Conservation (phyloP, 2,329 filamentous ascomycete genomes). For the Pestalotiopsis sp. region DNA sequence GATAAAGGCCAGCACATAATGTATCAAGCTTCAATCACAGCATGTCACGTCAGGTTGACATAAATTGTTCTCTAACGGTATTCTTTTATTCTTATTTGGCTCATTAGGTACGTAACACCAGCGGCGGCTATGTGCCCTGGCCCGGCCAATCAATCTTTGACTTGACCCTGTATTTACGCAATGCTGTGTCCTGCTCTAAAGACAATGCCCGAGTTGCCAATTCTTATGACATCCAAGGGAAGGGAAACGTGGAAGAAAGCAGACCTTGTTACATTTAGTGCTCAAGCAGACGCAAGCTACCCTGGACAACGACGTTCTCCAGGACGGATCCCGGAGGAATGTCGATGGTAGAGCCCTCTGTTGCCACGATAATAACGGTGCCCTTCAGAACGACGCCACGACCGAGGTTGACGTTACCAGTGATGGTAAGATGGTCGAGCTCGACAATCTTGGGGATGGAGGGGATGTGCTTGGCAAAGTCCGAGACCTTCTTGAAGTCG, state of each 20-base stretch:
- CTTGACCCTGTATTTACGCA: slow-evolving; percentile 12
- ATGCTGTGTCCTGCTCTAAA: slow-evolving; percentile 10
- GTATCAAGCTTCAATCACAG: not conserved
- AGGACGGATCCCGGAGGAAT: slow-evolving; percentile 95
- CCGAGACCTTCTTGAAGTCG: slow-evolving; percentile 99
- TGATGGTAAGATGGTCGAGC: slow-evolving; percentile 95
- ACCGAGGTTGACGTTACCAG: slow-evolving; percentile 94
- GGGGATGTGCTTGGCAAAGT: slow-evolving; percentile 86
- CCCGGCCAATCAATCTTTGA: not conserved
- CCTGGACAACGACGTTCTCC: slow-evolving; percentile 99
- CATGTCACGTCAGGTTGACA: not conserved
- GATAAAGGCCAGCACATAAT: not conserved
- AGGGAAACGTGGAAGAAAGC: not conserved
- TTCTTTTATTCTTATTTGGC: slow-evolving; percentile 8
- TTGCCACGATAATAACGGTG: slow-evolving; percentile 98
- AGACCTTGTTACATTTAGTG: slow-evolving; percentile 47
- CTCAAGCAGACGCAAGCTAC: slow-evolving; percentile 78
- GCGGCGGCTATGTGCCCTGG: not conserved
- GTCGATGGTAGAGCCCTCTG: slow-evolving; percentile 96
- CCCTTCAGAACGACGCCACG: slow-evolving; percentile 96
- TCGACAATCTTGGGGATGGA: slow-evolving; percentile 91
- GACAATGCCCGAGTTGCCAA: not conserved
- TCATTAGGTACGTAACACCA: slow-evolving; percentile 13
- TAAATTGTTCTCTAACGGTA: not conserved
- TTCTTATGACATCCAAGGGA: not conserved